These are phyloP conservation scores for Kodamaea arcana DNA, from an alignment of 1,139 yeast genomes.

Conservation along the genomic window DNA sequence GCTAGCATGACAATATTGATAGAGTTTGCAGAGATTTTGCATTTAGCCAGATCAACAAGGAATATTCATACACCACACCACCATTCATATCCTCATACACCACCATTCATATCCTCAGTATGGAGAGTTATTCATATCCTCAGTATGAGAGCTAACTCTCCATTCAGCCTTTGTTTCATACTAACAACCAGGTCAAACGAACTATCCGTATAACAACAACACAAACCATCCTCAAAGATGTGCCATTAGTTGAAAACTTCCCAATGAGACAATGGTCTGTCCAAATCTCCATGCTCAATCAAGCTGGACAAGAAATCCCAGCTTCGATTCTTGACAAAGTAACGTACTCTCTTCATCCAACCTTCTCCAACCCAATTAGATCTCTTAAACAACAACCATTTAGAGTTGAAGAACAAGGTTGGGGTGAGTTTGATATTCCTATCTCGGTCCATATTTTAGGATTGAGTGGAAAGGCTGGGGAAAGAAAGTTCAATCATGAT, in stretches of 20 bases:
- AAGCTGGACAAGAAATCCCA: conserved; percentile 77
- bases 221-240: conserved; percentile 78
- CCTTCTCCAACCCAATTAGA: conserved; percentile 86
- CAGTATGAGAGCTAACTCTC: too few relatives aligned
- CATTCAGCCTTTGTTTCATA: too few relatives aligned
- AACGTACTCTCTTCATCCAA: conserved; percentile 90
- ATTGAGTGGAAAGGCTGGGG: conserved; percentile 75
- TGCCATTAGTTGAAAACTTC: conserved; percentile 84
- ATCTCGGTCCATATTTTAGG: conserved; percentile 69
- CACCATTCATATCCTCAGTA: too few relatives aligned
- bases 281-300: conserved; percentile 69
- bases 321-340: conserved; percentile 90
- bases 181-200: conserved; percentile 58
- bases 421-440: conserved; percentile 97
- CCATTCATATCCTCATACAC: too few relatives aligned
- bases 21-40: too few relatives aligned
- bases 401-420: conserved; percentile 86
- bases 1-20: too few relatives aligned
- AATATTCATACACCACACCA: too few relatives aligned
- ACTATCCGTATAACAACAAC: conserved; percentile 85
- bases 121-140: too few relatives aligned
- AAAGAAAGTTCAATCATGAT: conserved; percentile 81
- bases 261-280: conserved; percentile 97
- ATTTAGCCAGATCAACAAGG: too few relatives aligned
- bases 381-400: conserved; percentile 83